These are phyloP conservation scores for Candida pseudocylindracea DNA, from an alignment of 1,139 yeast species.

Conservation along the genomic window DNA sequence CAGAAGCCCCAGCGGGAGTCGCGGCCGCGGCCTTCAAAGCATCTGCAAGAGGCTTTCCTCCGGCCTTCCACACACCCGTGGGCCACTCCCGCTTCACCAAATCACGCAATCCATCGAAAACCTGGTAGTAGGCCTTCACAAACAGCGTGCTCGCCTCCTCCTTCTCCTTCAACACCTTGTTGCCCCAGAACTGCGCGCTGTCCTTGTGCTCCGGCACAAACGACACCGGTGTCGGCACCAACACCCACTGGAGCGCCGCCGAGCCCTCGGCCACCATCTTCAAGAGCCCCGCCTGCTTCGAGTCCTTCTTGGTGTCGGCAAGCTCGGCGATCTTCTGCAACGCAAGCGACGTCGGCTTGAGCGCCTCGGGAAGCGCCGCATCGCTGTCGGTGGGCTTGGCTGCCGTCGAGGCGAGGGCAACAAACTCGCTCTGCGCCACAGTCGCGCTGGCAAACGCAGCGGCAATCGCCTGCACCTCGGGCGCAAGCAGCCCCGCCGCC, in stretches of 20 bases:
- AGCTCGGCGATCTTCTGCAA: slow-evolving; percentile 34
- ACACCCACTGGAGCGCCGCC: slow-evolving; percentile 83
- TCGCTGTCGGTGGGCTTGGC: slow-evolving; percentile 41
- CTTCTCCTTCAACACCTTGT: slow-evolving; percentile 70
- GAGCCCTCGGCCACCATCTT: slow-evolving; percentile 78
- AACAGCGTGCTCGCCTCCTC: slow-evolving; percentile 51
- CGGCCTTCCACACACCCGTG: slow-evolving; percentile 60
- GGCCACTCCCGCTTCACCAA: slow-evolving; percentile 63
- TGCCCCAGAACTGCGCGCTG: slow-evolving; percentile 85
- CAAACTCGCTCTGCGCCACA: slow-evolving; percentile 29
- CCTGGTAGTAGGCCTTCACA: slow-evolving; percentile 42
- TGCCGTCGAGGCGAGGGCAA: slow-evolving; percentile 35
- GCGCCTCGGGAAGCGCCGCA: slow-evolving; percentile 29
- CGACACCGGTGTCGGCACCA: slow-evolving; percentile 47
- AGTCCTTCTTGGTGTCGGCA: slow-evolving; percentile 57
- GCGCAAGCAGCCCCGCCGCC: slow-evolving; percentile 35
- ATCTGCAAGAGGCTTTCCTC: slow-evolving; percentile 23
- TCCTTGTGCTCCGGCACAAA: slow-evolving; percentile 71
- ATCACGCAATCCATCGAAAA: slow-evolving; percentile 46
- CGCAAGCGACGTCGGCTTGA: slow-evolving; percentile 44
- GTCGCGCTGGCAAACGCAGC: slow-evolving; percentile 35
- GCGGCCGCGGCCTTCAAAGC: slow-evolving; percentile 6
- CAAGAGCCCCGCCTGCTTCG: slow-evolving; percentile 44
- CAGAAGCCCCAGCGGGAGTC: slow-evolving; percentile 2
- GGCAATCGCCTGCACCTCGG: slow-evolving; percentile 39